Evolutionary conservation across 129 eudicot genomes (phyloP), one percentile per base, ranked within the genome.

Genomic region (Flaveria brownii): DNA sequence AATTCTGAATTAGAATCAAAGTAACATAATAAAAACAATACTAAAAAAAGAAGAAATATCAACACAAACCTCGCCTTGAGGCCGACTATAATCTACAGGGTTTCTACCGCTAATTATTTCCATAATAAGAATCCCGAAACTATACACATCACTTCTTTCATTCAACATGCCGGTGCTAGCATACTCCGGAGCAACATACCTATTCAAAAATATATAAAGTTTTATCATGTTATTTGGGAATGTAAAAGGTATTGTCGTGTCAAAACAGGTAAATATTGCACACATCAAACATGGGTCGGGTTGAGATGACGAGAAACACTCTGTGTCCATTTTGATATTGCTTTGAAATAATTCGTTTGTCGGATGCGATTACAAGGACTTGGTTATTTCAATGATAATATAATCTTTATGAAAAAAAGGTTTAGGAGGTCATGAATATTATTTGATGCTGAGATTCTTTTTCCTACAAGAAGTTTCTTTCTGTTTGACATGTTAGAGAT

Each of bases 131-230:
- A 92, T 92, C 60, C 98, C 98, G 39, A 92, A 92, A 84, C 98
- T 92, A 70, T 92, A 92, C 17, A 92, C 96, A 72, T 92, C 98
- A 33, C 94, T 92, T 85, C 94, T 86, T 77, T 92, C 98, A 25
- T 89, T 92, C 84, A 92, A 76, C 98, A 92, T 92, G 63, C 98
- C 98, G 0, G 96, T 92, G 81, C 96, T 89, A 22, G 98, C 98
- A 75, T 92, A 92, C 70, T 92, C 98, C 5, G 98, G 98, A 77
- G 98, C 96, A 76, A 92, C 98, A 78, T 92, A 92, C 73, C 98
- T 92, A 65, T 70, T 62, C 0, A 80, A 22, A 28, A 59, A 61
- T 0, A 26, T 54, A 12, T 2, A 49, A 55, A 10, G 5, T 9
- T 30, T 10, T 16, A 6, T 20, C 17, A 13, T 20, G 61, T 75